A percentile compares a stretch with the other conserved stretches of the same genome.
Evolutionary conservation across 2,329 filamentous ascomycete species (phyloP).

Genomic region (Drechslerella stenobrocha): DNA sequence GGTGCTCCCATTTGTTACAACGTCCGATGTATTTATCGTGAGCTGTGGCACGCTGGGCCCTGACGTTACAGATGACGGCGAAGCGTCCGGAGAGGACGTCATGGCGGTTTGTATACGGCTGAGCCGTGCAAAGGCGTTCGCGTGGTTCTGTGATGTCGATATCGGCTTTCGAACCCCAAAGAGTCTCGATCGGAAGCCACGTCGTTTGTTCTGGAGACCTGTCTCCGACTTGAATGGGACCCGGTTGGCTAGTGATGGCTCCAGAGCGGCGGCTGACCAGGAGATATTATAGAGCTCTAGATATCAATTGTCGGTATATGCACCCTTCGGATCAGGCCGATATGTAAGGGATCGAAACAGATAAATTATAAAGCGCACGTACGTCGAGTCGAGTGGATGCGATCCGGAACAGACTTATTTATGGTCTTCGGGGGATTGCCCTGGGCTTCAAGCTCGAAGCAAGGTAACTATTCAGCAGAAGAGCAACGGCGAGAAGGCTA

Average conservation of each 20-base stretch:
- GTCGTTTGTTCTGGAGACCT: slow-evolving; percentile 48
- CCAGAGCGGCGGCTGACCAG: slow-evolving; percentile 46
- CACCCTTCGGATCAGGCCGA: no score
- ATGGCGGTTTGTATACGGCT: slow-evolving; percentile 48
- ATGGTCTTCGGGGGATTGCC: no score
- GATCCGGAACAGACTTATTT: no score
- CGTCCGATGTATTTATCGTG: slow-evolving; percentile 47
- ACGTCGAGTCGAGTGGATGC: no score
- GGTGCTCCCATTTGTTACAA: slow-evolving; percentile 36
- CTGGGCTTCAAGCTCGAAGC: no score
- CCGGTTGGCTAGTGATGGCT: slow-evolving; percentile 46
- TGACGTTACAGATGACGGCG: slow-evolving; percentile 42
- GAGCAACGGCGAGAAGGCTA: no score
- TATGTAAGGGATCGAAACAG: no score
- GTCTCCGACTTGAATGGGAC: slow-evolving; percentile 43
- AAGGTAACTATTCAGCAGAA: no score
- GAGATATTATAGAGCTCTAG: slow-evolving; percentile 25
- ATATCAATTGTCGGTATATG: slow-evolving; percentile 6
- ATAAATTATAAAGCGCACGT: no score
- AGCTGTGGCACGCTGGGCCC: slow-evolving; percentile 42
- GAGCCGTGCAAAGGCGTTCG: slow-evolving; percentile 46
- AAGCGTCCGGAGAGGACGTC: slow-evolving; percentile 46
- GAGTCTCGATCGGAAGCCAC: slow-evolving; percentile 45
- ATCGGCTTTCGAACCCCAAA: slow-evolving; percentile 46
- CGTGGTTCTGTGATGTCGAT: slow-evolving; percentile 46